Base-by-base conservation (phyloP, 805 yeast genomes). In the Kodamaea sagamina region DNA sequence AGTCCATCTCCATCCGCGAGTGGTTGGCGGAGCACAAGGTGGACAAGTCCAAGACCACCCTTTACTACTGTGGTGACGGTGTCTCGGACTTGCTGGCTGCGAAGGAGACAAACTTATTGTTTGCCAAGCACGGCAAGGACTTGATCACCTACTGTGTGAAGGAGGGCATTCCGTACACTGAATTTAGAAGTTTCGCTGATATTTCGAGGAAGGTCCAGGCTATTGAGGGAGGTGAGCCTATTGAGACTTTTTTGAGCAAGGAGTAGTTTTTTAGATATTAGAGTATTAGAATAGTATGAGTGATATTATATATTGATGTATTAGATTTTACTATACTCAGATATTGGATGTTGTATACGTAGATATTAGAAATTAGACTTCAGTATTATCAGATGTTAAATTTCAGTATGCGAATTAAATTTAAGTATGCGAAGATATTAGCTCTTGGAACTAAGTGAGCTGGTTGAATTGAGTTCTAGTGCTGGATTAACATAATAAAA, bases 11-110 rank as follows among this genome's bases (percentile, higher is more conserved):
- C 21, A 92, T 93, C 54, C 75, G 78, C 44, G 72, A 74, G 39
- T 74, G 70, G 49, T 63, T 71, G 52, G 44, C 42, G 6, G 42
- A 48, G 7, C 58, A 67, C 43, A 64, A 64, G 11, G 61, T 63
- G 47, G 40, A 39, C 32, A 37, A 34, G 11, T 36, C 55, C 43
- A 53, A 42, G 59, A 62, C 56, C 32, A 42, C 47, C 38, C 75
- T 89, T 54, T 88, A 92, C 62, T 93, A 93, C 72, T 87, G 96
- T 58, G 99, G 99, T 46, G 99, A 93, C 63, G 99, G 99, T 50
- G 97, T 93, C 24, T 84, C 95, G 36, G 99, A 93, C 64, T 72
- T 93, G 53, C 80, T 89, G 45, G 99, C 99, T 17, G 97, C 98
- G 17, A 84, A 86, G 59, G 97, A 93, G 65, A 89, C 99, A 31